Evolutionary conservation across 345 rosid species (phyloP).

Genomic region (Physaria fendleri): DNA sequence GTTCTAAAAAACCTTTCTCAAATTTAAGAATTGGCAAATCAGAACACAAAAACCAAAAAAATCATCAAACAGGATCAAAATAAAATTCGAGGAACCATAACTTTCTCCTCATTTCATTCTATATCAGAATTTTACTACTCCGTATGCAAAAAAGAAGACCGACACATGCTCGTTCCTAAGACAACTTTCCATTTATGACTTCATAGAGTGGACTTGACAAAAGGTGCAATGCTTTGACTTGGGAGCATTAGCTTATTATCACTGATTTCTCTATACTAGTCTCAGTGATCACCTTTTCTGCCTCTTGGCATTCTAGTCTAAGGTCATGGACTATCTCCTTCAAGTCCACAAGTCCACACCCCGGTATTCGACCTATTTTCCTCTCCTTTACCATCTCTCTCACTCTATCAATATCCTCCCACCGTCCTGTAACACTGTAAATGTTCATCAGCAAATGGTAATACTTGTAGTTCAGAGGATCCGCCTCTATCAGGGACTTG

Average conservation of each 20-base stretch:
- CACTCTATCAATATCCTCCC: constrained; percentile 50
- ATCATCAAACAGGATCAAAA: constrained; percentile 4
- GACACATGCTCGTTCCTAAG: neutral
- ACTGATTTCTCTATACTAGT: constrained; percentile 15
- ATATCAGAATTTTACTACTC: constrained; percentile 3
- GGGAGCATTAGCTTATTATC: neutral
- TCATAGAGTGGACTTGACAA: constrained; percentile 9
- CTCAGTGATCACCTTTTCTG: constrained; percentile 9
- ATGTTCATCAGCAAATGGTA: constrained; percentile 53
- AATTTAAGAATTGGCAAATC: neutral
- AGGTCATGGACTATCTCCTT: constrained; percentile 48
- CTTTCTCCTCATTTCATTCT: constrained; percentile 6
- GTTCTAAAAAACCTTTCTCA: neutral
- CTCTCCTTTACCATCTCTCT: constrained; percentile 41
- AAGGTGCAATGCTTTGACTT: neutral
- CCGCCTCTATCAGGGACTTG: constrained; percentile 38
- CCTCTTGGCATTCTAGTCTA: constrained; percentile 4
- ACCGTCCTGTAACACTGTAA: constrained; percentile 48
- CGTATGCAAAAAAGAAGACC: constrained; percentile 12
- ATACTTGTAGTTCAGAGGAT: constrained; percentile 48
- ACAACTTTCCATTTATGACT: neutral
- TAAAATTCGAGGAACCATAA: neutral
- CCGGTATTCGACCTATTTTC: constrained; percentile 39
- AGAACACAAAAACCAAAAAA: neutral
- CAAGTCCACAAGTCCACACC: constrained; percentile 58